These are phyloP conservation scores for Rhinocladiella similis DNA, from an alignment of 2,329 filamentous ascomycete species.

Conservation along the genomic window DNA sequence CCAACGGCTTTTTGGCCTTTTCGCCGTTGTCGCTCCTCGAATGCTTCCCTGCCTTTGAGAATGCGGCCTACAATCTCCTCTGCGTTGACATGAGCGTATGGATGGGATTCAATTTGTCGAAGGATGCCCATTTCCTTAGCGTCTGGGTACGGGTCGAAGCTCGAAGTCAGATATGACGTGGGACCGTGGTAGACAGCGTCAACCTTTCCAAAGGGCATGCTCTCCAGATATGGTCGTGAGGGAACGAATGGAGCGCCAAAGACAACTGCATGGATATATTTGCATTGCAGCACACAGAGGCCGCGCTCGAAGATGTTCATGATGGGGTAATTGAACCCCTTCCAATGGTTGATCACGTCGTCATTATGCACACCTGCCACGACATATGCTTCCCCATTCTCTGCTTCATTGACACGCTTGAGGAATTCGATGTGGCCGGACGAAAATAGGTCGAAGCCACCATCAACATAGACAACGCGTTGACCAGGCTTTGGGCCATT, in stretches of 20 bases:
- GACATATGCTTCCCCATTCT: slow-evolving; percentile 71
- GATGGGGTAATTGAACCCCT: slow-evolving; percentile 97
- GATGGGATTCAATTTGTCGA: slow-evolving; percentile 71
- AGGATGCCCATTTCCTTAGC: slow-evolving; percentile 85
- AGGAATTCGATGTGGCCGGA: slow-evolving; percentile 97
- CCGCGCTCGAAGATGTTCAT: slow-evolving; percentile 99
- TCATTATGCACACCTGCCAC: slow-evolving; percentile 94
- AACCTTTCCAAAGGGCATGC: slow-evolving; percentile 72
- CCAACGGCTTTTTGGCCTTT: slow-evolving; percentile 84
- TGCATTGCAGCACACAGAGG: slow-evolving; percentile 92
- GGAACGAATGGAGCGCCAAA: slow-evolving; percentile 90
- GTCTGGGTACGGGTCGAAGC: slow-evolving; percentile 77
- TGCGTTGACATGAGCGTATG: slow-evolving; percentile 85
- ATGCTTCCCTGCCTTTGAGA: slow-evolving; percentile 79
- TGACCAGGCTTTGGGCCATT: slow-evolving; percentile 73
- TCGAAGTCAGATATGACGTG: slow-evolving; percentile 79
- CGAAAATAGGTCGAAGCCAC: slow-evolving; percentile 94
- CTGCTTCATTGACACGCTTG: slow-evolving; percentile 67
- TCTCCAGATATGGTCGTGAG: slow-evolving; percentile 72
- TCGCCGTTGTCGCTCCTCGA: slow-evolving; percentile 85
- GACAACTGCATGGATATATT: slow-evolving; percentile 85
- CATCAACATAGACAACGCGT: slow-evolving; percentile 89
- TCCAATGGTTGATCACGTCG: slow-evolving; percentile 92
- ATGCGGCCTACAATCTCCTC: slow-evolving; percentile 90
- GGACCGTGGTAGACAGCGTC: slow-evolving; percentile 93